These are phyloP conservation scores for Byssochlamys sp. DNA, from an alignment of 2,329 filamentous ascomycete species.

Conservation along the genomic window DNA sequence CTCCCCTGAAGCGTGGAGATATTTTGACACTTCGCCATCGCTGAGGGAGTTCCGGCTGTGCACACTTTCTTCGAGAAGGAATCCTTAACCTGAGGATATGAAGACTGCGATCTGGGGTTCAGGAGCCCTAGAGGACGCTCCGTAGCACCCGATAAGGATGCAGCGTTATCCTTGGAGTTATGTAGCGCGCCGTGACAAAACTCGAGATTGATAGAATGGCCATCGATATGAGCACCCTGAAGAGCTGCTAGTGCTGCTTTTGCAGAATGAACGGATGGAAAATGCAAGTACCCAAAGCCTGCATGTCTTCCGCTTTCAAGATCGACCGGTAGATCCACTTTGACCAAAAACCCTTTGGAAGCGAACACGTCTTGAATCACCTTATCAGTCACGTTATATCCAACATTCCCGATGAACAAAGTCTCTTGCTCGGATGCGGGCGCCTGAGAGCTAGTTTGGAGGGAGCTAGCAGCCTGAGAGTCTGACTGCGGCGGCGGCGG, in stretches of 20 bases:
- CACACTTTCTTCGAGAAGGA: background rate
- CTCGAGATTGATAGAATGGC: slow-evolving; percentile 32
- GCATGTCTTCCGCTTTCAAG: slow-evolving; percentile 24
- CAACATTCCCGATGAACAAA: slow-evolving; percentile 34
- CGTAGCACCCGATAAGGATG: slow-evolving; percentile 12
- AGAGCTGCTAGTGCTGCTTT: slow-evolving; percentile 27
- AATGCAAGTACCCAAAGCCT: slow-evolving; percentile 32
- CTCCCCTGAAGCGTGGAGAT: background rate
- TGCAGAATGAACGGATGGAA: slow-evolving; percentile 26
- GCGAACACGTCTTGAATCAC: slow-evolving; percentile 29
- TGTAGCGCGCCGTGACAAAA: slow-evolving; percentile 18
- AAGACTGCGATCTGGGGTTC: background rate
- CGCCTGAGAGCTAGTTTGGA: background rate
- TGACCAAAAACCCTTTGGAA: slow-evolving; percentile 27
- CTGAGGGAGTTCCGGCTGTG: background rate
- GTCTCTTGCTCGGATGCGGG: slow-evolving; percentile 8
- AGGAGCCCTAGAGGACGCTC: background rate
- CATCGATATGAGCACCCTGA: slow-evolving; percentile 29
- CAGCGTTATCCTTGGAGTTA: slow-evolving; percentile 1
- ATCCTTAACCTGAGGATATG: background rate
- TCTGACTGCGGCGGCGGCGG: background rate
- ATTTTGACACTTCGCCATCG: background rate
- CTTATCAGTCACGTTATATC: slow-evolving; percentile 26
- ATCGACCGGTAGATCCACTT: slow-evolving; percentile 27
- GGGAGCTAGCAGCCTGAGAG: background rate